These are phyloP conservation scores for Inosperma sp. DNA, from an alignment of 768 basidiomycete species.

Conservation along the genomic window DNA sequence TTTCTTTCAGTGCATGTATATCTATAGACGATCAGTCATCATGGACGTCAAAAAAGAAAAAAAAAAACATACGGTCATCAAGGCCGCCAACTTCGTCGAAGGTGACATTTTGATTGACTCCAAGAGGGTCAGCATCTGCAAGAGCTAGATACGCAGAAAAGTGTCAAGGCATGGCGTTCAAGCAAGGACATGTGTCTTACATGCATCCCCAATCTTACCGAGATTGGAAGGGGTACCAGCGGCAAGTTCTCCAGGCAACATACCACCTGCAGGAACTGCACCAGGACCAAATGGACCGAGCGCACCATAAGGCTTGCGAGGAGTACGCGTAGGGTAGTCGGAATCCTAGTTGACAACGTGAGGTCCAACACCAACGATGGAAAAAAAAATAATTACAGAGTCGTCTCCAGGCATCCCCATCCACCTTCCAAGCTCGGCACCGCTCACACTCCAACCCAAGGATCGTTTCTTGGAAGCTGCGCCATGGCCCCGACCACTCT, in stretches of 20 bases:
- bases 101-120: slow-evolving; percentile 87
- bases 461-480: slow-evolving; percentile 37
- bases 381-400: slow-evolving; percentile 44
- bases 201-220: slow-evolving; percentile 77
- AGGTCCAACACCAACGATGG: background rate
- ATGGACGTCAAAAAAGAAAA: background rate
- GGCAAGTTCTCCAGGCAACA: slow-evolving; percentile 61
- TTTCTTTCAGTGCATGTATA: slow-evolving; percentile 95
- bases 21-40: slow-evolving; percentile 35
- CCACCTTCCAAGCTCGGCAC: slow-evolving; percentile 72
- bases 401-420: slow-evolving; percentile 73
- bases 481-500: slow-evolving; percentile 30
- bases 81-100: slow-evolving; percentile 97
- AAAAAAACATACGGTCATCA: slow-evolving; percentile 70
- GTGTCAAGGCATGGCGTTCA: slow-evolving; percentile 1
- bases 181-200: no score
- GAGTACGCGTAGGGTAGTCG: slow-evolving; percentile 60
- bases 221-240: slow-evolving; percentile 80
- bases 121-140: slow-evolving; percentile 93
- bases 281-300: slow-evolving; percentile 51
- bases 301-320: slow-evolving; percentile 59
- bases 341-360: slow-evolving; percentile 51
- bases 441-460: slow-evolving; percentile 74
- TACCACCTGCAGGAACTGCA: slow-evolving; percentile 48
- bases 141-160: slow-evolving; percentile 47